Evolutionary conservation across 495 filamentous ascomycete species (phyloP).

Genomic region (Xylaria sp.): DNA sequence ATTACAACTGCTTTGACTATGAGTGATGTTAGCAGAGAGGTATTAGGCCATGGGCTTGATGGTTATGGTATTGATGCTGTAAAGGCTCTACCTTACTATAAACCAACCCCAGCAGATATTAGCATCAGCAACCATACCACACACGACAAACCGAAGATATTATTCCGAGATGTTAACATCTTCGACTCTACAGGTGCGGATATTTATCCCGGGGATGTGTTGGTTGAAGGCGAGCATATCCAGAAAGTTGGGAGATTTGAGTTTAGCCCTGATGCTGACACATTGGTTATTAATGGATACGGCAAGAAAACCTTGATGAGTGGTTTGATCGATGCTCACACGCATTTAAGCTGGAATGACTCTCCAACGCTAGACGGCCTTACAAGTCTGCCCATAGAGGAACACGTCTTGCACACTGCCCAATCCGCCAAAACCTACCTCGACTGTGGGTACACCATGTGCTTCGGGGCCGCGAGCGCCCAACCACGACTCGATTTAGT

Average conservation of each 20-base stretch:
- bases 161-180: conserved; percentile 58
- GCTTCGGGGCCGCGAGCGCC: conserved; percentile 58
- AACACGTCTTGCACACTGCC: conserved; percentile 56
- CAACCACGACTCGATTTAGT: conserved; percentile 57
- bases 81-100: conserved; percentile 14
- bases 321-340: conserved; percentile 58
- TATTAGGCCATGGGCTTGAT: conserved; percentile 14
- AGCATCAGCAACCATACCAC: conserved; percentile 17
- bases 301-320: conserved; percentile 55
- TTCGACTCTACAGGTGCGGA: conserved; percentile 55
- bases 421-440: conserved; percentile 52
- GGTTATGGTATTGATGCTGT: conserved; percentile 16
- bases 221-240: conserved; percentile 54
- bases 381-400: conserved; percentile 49
- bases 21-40: neutral
- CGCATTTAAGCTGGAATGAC: conserved; percentile 58
- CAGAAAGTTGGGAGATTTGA: conserved; percentile 44
- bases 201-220: conserved; percentile 57
- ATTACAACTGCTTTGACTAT: neutral
- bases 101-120: conserved; percentile 19
- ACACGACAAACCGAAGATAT: conserved; percentile 38
- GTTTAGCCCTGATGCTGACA: conserved; percentile 14
- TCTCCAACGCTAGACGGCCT: conserved; percentile 19
- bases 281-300: conserved; percentile 42
- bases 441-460: conserved; percentile 44